A percentile compares a stretch with the other conserved stretches of the same genome.
phyloP scores from a whole-genome alignment of 331 rosid species.

The Stylosanthes scabra region DNA sequence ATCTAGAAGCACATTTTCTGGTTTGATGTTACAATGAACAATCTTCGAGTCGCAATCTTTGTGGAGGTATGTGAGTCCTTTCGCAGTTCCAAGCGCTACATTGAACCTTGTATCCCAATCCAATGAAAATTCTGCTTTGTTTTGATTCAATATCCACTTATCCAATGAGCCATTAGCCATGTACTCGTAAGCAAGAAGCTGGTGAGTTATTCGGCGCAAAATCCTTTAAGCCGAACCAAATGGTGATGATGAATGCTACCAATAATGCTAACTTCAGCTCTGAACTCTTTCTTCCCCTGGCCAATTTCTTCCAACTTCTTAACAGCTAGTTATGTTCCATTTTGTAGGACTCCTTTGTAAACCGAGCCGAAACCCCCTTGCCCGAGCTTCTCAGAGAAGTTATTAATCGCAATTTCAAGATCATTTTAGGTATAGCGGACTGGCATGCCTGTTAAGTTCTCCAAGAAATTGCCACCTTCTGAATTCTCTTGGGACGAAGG shows the following conservation, averaged over 20 bases:
- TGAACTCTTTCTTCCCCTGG: slow-evolving; percentile 64
- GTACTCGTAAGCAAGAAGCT: slow-evolving; percentile 77
- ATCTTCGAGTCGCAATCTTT: slow-evolving; percentile 57
- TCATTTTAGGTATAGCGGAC: slow-evolving; percentile 71
- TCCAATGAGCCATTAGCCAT: slow-evolving; percentile 73
- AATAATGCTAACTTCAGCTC: slow-evolving; percentile 79
- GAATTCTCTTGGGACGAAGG: slow-evolving; percentile 55
- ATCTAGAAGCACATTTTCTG: slow-evolving; percentile 76
- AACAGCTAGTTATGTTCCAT: slow-evolving; percentile 42
- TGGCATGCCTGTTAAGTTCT: slow-evolving; percentile 71
- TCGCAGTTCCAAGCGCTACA: slow-evolving; percentile 38
- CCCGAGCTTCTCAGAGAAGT: slow-evolving; percentile 26
- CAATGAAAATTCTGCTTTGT: slow-evolving; percentile 39
- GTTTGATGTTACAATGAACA: slow-evolving; percentile 74
- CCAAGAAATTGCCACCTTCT: slow-evolving; percentile 87
- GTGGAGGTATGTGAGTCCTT: slow-evolving; percentile 38
- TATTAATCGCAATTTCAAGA: slow-evolving; percentile 45
- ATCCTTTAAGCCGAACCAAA: slow-evolving; percentile 40
- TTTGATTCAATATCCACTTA: slow-evolving; percentile 55
- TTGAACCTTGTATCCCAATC: slow-evolving; percentile 34
- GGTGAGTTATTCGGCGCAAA: slow-evolving; percentile 57
- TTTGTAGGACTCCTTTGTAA: slow-evolving; percentile 31
- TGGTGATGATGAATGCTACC: slow-evolving; percentile 81
- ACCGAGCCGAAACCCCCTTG: slow-evolving; percentile 46
- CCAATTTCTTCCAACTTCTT: slow-evolving; percentile 44